Base-by-base conservation (phyloP, 306 rosid species). In the Ammopiptanthus mongolicus region DNA sequence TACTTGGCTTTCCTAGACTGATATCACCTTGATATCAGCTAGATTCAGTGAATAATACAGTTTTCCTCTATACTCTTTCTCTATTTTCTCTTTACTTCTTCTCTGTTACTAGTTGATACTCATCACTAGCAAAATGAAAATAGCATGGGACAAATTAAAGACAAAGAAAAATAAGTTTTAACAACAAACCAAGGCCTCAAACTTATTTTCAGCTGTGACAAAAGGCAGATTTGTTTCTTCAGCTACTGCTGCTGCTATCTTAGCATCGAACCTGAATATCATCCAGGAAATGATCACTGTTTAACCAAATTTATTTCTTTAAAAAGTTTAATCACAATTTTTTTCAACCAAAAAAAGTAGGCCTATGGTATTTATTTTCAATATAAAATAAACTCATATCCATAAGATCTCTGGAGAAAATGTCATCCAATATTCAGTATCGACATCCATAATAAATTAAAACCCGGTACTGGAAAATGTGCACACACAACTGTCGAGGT, bases 171-270 rank as follows among this genome's bases (percentile, higher is more conserved):
- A 15, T 23, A 25, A 68, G 78, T 65, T 78, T 36, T 17, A 76
- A 82, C 37, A 65, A 84, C 98, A 76, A 72, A 96, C 99, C 99
- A 96, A 82, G 78, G 99, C 99, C 87, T 96, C 99, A 80, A 96
- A 96, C 87, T 96, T 96, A 86, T 96, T 96, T 84, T 92, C 98
- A 47, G 98, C 99, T 0, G 98, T 96, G 75, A 90, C 81, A 83
- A 96, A 96, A 13, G 99, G 99, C 5, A 90, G 81, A 69, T 79
- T 84, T 68, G 98, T 90, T 88, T 96, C 98, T 48, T 87, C 93
- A 61, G 99, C 96, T 72, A 96, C 99, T 46, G 96, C 99, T 57
- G 85, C 87, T 64, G 99, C 98, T 87, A 96, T 86, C 87, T 96
- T 92, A n/a, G 77, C 89, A 84, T 96, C 99, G 34, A 95, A 96